Conservation (phyloP, 2,329 filamentous ascomycete genomes). For the Ophiocordyceps unilateralis region DNA sequence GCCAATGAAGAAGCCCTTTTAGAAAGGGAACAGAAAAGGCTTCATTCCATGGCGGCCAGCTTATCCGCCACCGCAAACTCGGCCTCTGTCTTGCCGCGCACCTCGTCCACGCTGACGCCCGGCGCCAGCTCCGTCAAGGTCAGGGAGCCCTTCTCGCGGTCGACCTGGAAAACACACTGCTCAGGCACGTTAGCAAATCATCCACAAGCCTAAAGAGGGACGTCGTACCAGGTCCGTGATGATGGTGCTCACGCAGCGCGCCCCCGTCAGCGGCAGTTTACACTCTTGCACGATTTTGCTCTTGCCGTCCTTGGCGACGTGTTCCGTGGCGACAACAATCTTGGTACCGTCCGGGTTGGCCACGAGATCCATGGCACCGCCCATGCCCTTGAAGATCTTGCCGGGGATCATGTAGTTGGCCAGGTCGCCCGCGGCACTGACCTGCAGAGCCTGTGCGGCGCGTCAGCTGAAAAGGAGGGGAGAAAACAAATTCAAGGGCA, state of each 20-base stretch:
- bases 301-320: constrained; percentile 89
- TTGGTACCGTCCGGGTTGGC: constrained; percentile 72
- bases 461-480: not conserved
- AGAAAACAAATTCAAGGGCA: not conserved
- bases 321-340: constrained; percentile 95
- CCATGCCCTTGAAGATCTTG: constrained; percentile 74
- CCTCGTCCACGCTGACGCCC: constrained; percentile 76
- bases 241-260: constrained; percentile 72
- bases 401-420: constrained; percentile 89
- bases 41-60: constrained; percentile 66
- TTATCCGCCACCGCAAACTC: constrained; percentile 68
- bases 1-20: not conserved
- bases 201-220: not conserved
- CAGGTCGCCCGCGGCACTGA: constrained; percentile 58
- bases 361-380: constrained; percentile 85
- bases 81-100: constrained; percentile 78
- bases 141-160: constrained; percentile 55
- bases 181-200: not conserved
- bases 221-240: constrained; percentile 64
- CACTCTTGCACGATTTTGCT: constrained; percentile 92
- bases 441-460: constrained; percentile 53
- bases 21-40: too few relatives aligned
- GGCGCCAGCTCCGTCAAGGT: constrained; percentile 76
- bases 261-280: constrained; percentile 82
- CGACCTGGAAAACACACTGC: constrained; percentile 38